These are phyloP conservation scores for Termitomyces sp. DNA, from an alignment of 768 basidiomycete genomes.

Conservation along the genomic window DNA sequence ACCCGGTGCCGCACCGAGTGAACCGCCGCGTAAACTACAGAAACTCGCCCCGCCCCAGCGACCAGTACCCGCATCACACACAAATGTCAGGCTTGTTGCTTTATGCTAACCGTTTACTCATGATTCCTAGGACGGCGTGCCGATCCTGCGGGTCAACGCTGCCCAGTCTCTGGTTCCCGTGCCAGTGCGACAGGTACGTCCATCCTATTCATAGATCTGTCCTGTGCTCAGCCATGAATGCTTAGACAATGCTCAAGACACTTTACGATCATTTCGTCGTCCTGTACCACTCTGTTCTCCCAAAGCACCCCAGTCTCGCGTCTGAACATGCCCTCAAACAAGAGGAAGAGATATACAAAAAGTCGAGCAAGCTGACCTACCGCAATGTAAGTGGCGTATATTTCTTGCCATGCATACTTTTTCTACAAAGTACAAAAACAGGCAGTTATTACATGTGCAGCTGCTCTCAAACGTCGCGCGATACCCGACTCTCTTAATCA, in stretches of 20 bases:
- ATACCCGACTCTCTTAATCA: constrained; percentile 58
- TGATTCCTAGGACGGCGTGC: constrained; percentile 49
- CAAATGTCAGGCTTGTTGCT: constrained; percentile 24
- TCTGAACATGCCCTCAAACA: constrained; percentile 78
- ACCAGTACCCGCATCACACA: constrained; percentile 38
- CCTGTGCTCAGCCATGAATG: constrained; percentile 9
- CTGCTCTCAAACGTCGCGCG: constrained; percentile 45
- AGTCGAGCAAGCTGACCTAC: constrained; percentile 76
- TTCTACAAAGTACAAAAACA: constrained; percentile 18
- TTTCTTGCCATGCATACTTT: constrained; percentile 3
- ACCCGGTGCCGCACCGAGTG: constrained; percentile 24
- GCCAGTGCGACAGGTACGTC: constrained; percentile 66
- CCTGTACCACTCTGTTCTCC: constrained; percentile 58
- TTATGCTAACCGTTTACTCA: not conserved
- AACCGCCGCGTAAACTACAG: constrained; percentile 66
- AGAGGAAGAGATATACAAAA: constrained; percentile 76
- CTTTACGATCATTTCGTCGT: constrained; percentile 71
- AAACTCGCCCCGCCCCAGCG: constrained; percentile 41
- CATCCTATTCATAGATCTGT: not conserved
- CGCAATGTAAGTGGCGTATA: constrained; percentile 57
- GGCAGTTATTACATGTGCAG: constrained; percentile 52
- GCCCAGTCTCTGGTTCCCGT: constrained; percentile 70
- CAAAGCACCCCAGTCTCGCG: constrained; percentile 58
- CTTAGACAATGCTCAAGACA: constrained; percentile 68
- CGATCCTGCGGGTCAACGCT: constrained; percentile 62